phyloP scores from a whole-genome alignment of 108 stramenopile species.

The Heterococcus sp. region DNA sequence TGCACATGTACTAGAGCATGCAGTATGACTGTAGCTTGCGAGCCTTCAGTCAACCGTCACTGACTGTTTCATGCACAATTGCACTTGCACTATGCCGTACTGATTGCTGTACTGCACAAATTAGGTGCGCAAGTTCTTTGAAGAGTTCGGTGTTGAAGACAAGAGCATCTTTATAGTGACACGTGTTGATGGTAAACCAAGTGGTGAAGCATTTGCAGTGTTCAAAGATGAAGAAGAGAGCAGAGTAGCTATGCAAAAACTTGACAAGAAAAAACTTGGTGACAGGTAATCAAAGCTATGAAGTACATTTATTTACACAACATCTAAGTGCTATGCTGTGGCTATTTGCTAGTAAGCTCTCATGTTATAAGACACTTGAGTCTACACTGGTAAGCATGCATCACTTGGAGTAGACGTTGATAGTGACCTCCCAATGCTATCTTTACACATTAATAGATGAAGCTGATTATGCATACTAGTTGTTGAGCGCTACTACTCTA shows the following conservation, averaged over 20 bases:
- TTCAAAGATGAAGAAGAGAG: constrained; percentile 20
- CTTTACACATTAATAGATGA: neutral
- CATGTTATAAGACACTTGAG: too few relatives aligned
- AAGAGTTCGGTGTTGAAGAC: constrained; percentile 4
- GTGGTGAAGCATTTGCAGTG: constrained; percentile 41
- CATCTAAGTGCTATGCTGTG: too few relatives aligned
- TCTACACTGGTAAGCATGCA: too few relatives aligned
- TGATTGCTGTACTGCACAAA: neutral
- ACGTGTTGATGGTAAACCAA: constrained; percentile 27
- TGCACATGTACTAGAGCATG: too few relatives aligned
- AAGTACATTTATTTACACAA: too few relatives aligned
- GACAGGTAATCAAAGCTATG: constrained; percentile 4
- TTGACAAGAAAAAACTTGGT: constrained; percentile 37
- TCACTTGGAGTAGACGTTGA: too few relatives aligned
- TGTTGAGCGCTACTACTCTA: too few relatives aligned
- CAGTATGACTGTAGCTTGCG: too few relatives aligned
- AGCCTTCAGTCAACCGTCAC: too few relatives aligned
- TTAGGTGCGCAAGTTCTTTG: constrained; percentile 11
- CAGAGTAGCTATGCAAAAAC: constrained; percentile 12
- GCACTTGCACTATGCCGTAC: neutral
- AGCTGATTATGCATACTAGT: too few relatives aligned
- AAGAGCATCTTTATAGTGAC: constrained; percentile 34
- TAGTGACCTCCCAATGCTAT: too few relatives aligned
- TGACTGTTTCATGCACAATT: neutral
- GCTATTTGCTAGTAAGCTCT: too few relatives aligned